A percentile compares a stretch with the other conserved stretches of the same genome.
Evolutionary conservation across 1,284 basidiomycete genomes (phyloP).

Genomic region (Rhodotorula sp.): DNA sequence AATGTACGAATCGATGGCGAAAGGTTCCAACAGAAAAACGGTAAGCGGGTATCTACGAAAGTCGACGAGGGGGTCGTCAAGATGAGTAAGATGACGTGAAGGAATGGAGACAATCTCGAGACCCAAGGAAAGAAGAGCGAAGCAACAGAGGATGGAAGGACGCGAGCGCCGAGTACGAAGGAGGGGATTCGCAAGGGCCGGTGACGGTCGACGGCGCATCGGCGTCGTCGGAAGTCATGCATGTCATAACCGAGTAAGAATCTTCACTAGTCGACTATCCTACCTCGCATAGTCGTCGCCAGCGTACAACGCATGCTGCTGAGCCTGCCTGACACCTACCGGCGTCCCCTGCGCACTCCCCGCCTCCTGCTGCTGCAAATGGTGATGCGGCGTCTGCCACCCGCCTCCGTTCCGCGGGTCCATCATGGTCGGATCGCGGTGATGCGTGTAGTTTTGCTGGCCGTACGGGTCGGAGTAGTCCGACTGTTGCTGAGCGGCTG

Average conservation of each 20-base stretch:
- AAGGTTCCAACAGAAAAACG: too few species aligned
- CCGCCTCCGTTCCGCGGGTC: constrained; percentile 4
- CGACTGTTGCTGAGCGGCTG: constrained; percentile 1
- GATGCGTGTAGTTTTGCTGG: constrained; percentile 22
- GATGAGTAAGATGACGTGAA: not conserved
- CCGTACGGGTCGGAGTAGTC: not conserved
- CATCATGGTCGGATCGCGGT: constrained; percentile 2
- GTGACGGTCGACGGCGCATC: too few species aligned
- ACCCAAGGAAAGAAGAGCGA: not conserved
- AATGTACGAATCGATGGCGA: too few species aligned
- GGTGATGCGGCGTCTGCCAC: constrained; percentile 16
- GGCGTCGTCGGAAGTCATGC: too few species aligned
- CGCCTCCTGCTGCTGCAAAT: not conserved
- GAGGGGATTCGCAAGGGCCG: too few species aligned
- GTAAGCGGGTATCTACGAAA: too few species aligned
- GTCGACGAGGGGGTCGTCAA: not conserved
- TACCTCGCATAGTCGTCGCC: constrained; percentile 2
- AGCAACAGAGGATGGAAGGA: not conserved
- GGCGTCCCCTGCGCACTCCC: constrained; percentile 14
- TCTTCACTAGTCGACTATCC: too few species aligned
- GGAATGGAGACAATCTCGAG: not conserved
- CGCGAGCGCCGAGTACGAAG: too few species aligned
- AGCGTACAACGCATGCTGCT: not conserved
- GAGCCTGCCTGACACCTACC: not conserved
- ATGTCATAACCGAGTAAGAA: too few species aligned